Evolutionary conservation across 2,329 filamentous ascomycete genomes (phyloP), one percentile per base, ranked within the genome.

Genomic region (Penicillium brevicompactum): DNA sequence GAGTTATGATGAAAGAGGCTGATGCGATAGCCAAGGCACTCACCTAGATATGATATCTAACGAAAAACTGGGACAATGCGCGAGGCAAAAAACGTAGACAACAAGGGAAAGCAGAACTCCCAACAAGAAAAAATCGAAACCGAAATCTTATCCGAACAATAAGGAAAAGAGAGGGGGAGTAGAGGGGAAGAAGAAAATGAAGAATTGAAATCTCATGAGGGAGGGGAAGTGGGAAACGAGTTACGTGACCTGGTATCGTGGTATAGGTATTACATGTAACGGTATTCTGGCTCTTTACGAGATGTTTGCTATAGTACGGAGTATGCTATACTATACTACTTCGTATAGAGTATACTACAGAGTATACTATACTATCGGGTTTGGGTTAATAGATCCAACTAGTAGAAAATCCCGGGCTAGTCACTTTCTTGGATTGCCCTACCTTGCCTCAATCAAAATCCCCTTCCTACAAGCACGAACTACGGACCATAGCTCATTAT

Each of bases 111-210:
- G 61, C 59, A 63, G 38, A 66, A 66, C 63, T 66, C 63, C 63
- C 62, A 56, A 63, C 59, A 63, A 64, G 62, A 55, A 65, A 63
- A 63, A 66, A 64, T 59, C 61, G 42, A 59, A 64, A 64, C 56
- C 59, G 57, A 61, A 56, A 60, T 52, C 55, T 60, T 59, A 41
- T 41, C 38, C 60, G 55, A 63, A 64, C 60, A 66, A 64, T 63
- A 60, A 55, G 60, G 63, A 65, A 66, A 59, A 51, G 58, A 57
- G 58, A 57, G 56, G 61, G 60, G 53, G 55, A 53, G 56, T 56
- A 57, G 53, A 59, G 59, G 61, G 56, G 56, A 58, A 59, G 56
- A 55, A 56, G 55, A 58, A 59, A 57, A 63, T 56, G 62, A 66
- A 66, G 60, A 62, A 63, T 46, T 52, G 60, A 64, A 65, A 66